phyloP scores from a whole-genome alignment of 2,329 filamentous ascomycete genomes.

The Phyllosticta citriasiana region DNA sequence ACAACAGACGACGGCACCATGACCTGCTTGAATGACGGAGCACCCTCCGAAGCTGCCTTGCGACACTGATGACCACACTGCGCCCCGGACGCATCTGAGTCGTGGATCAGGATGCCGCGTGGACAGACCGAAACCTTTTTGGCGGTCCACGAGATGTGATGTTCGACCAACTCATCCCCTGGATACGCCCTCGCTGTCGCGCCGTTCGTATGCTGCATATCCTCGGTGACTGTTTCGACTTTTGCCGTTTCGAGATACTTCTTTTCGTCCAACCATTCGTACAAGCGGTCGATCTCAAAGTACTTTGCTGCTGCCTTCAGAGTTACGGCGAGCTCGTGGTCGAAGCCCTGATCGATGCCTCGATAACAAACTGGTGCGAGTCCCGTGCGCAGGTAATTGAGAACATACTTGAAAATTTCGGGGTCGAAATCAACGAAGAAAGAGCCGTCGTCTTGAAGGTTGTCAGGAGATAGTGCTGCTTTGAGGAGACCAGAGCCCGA shows the following conservation, averaged over 20 bases:
- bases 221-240: not conserved
- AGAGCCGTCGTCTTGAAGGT: conserved; percentile 15
- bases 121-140: not conserved
- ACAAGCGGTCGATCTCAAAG: conserved; percentile 22
- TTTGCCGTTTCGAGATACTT: conserved; percentile 13
- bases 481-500: not conserved
- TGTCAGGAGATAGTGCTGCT: not conserved
- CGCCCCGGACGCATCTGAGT: not conserved
- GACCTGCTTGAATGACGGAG: not conserved
- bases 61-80: not conserved
- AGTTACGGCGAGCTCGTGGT: conserved; percentile 21
- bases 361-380: not conserved
- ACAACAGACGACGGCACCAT: not conserved
- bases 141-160: not conserved
- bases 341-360: conserved; percentile 11
- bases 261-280: conserved; percentile 21
- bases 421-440: conserved; percentile 30
- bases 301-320: conserved; percentile 23
- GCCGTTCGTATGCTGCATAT: not conserved
- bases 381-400: conserved; percentile 25
- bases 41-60: not conserved
- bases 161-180: not conserved
- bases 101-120: not conserved
- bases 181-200: not conserved
- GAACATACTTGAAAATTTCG: conserved; percentile 25